phyloP scores from a whole-genome alignment of 345 rosid species.

The Viola odorata region DNA sequence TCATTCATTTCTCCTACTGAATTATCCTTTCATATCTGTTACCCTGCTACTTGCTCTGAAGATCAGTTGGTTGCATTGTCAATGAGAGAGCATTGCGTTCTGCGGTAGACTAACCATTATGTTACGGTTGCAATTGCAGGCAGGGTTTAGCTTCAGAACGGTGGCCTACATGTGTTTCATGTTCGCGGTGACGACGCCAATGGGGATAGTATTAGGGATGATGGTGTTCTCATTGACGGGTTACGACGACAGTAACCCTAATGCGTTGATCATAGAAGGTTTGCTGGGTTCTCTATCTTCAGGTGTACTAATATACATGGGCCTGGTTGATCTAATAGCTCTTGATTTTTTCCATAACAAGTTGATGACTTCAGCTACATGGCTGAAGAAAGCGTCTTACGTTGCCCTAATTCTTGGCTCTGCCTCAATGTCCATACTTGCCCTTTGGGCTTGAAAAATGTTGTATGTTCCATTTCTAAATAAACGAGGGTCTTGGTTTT shows the following conservation, averaged over 20 bases:
- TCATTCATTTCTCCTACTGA: too few species aligned
- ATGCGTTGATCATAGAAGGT: conserved; percentile 85
- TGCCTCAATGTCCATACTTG: conserved; percentile 83
- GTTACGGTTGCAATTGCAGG: conserved; percentile 42
- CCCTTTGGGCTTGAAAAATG: conserved; percentile 68
- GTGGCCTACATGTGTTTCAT: conserved; percentile 80
- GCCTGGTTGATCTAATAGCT: conserved; percentile 85
- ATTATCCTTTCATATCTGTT: too few species aligned
- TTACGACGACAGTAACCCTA: conserved; percentile 65
- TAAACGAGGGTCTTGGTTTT: too few species aligned
- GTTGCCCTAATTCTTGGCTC: conserved; percentile 68
- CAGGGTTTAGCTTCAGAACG: conserved; percentile 67
- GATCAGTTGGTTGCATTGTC: too few species aligned
- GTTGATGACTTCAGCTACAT: conserved; percentile 50
- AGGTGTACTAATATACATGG: conserved; percentile 91
- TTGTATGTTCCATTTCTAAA: background rate
- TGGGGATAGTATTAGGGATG: conserved; percentile 86
- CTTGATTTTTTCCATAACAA: conserved; percentile 88
- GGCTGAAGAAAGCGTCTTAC: conserved; percentile 71
- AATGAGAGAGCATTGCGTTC: too few species aligned
- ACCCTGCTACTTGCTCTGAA: too few species aligned
- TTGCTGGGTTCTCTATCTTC: conserved; percentile 76
- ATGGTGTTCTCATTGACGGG: conserved; percentile 69
- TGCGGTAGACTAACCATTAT: background rate
- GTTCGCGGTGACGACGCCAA: conserved; percentile 88